Evolutionary conservation across 805 yeast genomes (phyloP).

Genomic region (Saturnispora silvae): DNA sequence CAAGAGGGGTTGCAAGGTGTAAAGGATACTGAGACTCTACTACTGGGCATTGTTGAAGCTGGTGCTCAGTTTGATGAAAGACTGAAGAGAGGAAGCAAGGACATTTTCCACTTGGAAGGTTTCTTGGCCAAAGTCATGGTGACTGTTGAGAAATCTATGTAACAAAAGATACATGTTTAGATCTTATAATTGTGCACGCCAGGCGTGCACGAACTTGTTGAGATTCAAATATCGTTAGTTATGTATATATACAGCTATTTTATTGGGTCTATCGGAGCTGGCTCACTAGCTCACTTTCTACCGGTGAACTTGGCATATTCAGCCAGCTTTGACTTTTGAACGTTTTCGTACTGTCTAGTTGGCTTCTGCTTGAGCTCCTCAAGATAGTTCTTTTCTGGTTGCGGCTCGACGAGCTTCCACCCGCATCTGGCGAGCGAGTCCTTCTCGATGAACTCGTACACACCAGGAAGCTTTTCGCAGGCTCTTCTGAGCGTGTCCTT

Average conservation of each 20-base stretch:
- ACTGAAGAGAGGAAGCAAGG: slow-evolving; percentile 73
- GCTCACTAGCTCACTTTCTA: slow-evolving; percentile 14
- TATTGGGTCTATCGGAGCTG: no score
- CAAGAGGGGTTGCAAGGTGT: slow-evolving; percentile 13
- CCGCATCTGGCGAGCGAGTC: slow-evolving; percentile 65
- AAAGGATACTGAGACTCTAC: slow-evolving; percentile 11
- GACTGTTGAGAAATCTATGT: slow-evolving; percentile 27
- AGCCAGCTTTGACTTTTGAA: slow-evolving; percentile 38
- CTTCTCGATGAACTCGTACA: slow-evolving; percentile 69
- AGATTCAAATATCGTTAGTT: no score
- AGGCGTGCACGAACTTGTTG: no score
- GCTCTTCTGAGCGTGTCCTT: slow-evolving; percentile 86
- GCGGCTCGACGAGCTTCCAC: slow-evolving; percentile 38
- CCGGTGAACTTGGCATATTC: slow-evolving; percentile 36
- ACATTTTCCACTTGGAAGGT: slow-evolving; percentile 91
- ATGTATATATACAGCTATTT: no score
- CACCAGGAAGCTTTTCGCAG: slow-evolving; percentile 84
- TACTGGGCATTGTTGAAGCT: slow-evolving; percentile 41
- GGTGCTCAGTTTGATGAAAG: slow-evolving; percentile 77
- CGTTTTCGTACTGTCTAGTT: slow-evolving; percentile 49
- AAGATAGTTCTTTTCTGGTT: slow-evolving; percentile 40
- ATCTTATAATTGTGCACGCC: no score
- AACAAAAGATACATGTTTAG: no score
- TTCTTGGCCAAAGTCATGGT: slow-evolving; percentile 86
- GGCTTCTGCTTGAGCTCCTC: slow-evolving; percentile 50